Evolutionary conservation across 345 rosid genomes (phyloP), one percentile per base, ranked within the genome.

Genomic region (Psidium friedrichsthalianum): DNA sequence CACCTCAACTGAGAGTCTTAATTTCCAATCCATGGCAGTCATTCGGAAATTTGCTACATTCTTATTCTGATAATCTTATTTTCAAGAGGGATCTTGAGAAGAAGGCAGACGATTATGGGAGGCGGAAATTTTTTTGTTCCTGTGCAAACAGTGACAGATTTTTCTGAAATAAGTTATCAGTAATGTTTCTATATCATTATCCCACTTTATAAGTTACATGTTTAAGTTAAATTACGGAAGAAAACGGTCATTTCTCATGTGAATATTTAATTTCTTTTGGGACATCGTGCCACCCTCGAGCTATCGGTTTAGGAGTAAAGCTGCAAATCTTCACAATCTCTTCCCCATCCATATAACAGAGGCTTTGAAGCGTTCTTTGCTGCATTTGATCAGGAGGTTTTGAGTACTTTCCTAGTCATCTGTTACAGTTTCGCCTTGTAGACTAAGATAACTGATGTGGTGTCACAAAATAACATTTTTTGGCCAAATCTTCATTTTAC

Each of bases 51-150:
- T 64, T 53, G 42, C 56, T 16, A 29, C n/a, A 25, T 59, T 74
- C 54, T 52, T 56, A 29, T 44, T 56, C 8, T 5, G 20, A 22
- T 49, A n/a, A 78, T 87, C 86, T 82, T 85, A 55, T 87, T 52
- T 88, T 82, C 88, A n/a, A 97, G 98, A 93, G 98, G 90, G 98
- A 97, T 90, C 94, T 95, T 88, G 99, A 97, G 91, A 90, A 86
- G 86, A 94, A 91, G 92, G 98, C 99, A 13, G 98, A n/a, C 98
- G 84, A 53, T 89, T 14, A 92, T 95, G 98, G 98, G 98, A 87
- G 99, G 97, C 51, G 98, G 98, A 55, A 87, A 93, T 85, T 95
- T 95, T 80, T 91, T 92, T 82, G 95, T 94, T 69, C 99, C 98
- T 86, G 98, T 91, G 86, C 98, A 97, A 90, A 95, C 92, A 78